Base-by-base conservation (phyloP, 345 rosid genomes). In the Rhodamnia rubescens region DNA sequence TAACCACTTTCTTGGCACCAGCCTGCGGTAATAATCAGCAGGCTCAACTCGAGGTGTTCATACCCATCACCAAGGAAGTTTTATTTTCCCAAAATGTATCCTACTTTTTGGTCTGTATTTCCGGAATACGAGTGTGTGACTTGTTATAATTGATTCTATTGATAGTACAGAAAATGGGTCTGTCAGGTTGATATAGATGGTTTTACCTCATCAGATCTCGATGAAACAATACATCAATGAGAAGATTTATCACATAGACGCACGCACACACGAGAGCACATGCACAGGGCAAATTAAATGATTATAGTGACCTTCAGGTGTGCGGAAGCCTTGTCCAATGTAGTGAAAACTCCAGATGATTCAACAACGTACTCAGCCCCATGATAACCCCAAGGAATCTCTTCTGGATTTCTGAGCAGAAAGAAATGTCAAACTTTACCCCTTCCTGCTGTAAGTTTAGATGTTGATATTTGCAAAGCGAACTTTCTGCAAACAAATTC, bases 321-420 rank as follows among this genome's bases (percentile, higher is more conserved):
- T 53, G 89, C 87, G 36, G 95, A 91, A 83, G 99, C 99, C 93
- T 97, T 96, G 27, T 86, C 95, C 75, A 94, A 50, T 82, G 99
- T 96, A 59, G 99, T 96, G 90, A 97, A 96, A 84, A 93, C 93
- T 18, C 99, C 99, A 36, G 99, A 97, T 75, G 99, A 94, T 91
- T 97, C 99, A 84, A 97, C 95, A 84, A 97, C 98, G 82, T 91
- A 96, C 54, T 96, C 98, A 27, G 93, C 98, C 83, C 98, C 98
- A 89, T 84, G 92, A 88, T 95, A 94, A 88, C 98, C 99, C 99
- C 99, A 97, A 53, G 99, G 98, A 86, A 97, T 96, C 88, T 97
- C 99, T 84, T 94, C 93, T 64, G 99, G 99, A 87, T 96, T 94
- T 90, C 99, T 97, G 92, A 83, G 74, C 54, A 69, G 32, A 85